Conservation (phyloP, 768 basidiomycete species). For the Mycena filopes region DNA sequence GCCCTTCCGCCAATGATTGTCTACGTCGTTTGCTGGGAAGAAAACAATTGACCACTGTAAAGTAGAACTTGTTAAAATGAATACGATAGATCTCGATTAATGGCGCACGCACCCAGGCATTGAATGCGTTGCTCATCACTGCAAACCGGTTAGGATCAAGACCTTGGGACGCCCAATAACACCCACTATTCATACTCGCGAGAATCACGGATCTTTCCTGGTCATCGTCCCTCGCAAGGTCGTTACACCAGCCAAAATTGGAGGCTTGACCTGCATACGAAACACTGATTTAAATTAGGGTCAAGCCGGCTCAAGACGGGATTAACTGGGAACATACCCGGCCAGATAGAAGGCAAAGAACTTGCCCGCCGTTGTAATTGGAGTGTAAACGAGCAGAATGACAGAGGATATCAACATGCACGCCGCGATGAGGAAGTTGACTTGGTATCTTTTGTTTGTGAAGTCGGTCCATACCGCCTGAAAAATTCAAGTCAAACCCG, state of each 20-base stretch:
- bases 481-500: not conserved
- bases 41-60: slow-evolving; percentile 70
- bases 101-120: slow-evolving; percentile 29
- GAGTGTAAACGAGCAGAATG: slow-evolving; percentile 30
- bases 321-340: slow-evolving; percentile 35
- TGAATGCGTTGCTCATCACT: slow-evolving; percentile 35
- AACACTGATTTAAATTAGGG: slow-evolving; percentile 70
- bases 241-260: slow-evolving; percentile 88
- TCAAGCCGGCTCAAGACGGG: slow-evolving; percentile 33
- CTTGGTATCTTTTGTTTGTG: slow-evolving; percentile 42
- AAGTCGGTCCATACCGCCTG: slow-evolving; percentile 63
- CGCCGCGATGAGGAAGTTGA: slow-evolving; percentile 31
- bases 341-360: slow-evolving; percentile 79
- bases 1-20: slow-evolving; percentile 71
- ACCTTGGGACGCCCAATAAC: not conserved
- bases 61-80: not conserved
- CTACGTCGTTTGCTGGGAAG: slow-evolving; percentile 81
- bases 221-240: slow-evolving; percentile 76
- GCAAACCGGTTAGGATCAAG: not conserved
- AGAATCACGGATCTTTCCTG: slow-evolving; percentile 76
- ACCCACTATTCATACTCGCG: slow-evolving; percentile 78
- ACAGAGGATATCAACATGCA: slow-evolving; percentile 29
- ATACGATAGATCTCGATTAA: not conserved
- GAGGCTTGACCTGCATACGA: slow-evolving; percentile 81
- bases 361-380: slow-evolving; percentile 61